Conservation (phyloP, 1,284 basidiomycete genomes). For the Cystobasidiaceae sp. region DNA sequence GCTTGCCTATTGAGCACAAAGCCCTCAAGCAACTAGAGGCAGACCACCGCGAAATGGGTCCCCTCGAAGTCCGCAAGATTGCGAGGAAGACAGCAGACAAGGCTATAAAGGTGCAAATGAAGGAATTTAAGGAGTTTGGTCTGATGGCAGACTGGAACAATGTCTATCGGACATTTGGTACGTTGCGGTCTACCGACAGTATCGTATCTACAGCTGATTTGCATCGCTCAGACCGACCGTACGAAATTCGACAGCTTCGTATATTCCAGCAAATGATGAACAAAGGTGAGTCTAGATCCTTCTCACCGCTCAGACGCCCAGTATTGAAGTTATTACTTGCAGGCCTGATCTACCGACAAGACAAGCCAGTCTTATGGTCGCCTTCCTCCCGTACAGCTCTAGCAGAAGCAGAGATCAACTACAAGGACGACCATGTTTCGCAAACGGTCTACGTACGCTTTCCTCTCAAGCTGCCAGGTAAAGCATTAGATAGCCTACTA, state of each 20-base stretch:
- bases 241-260: constrained; percentile 81
- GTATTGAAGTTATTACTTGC: constrained; percentile 39
- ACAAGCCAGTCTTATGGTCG: constrained; percentile 90
- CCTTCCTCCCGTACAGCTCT: constrained; percentile 90
- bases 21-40: constrained; percentile 71
- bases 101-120: constrained; percentile 70
- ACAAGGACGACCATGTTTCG: constrained; percentile 81
- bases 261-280: constrained; percentile 86
- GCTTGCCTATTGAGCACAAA: constrained; percentile 93
- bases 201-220: not conserved
- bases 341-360: constrained; percentile 79
- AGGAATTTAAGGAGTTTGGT: constrained; percentile 74
- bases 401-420: constrained; percentile 90
- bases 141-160: constrained; percentile 88
- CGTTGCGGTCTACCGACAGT: constrained; percentile 37
- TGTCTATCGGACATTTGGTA: constrained; percentile 79
- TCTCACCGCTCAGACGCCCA: constrained; percentile 46
- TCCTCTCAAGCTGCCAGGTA: constrained; percentile 48
- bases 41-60: constrained; percentile 42
- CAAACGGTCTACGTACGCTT: constrained; percentile 84
- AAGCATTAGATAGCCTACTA: constrained; percentile 22
- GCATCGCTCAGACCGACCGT: constrained; percentile 47
- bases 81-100: constrained; percentile 69
- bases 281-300: constrained; percentile 56
- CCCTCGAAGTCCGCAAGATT: constrained; percentile 62